These are phyloP conservation scores for Turnera subulata DNA, from an alignment of 345 rosid species.

Conservation along the genomic window DNA sequence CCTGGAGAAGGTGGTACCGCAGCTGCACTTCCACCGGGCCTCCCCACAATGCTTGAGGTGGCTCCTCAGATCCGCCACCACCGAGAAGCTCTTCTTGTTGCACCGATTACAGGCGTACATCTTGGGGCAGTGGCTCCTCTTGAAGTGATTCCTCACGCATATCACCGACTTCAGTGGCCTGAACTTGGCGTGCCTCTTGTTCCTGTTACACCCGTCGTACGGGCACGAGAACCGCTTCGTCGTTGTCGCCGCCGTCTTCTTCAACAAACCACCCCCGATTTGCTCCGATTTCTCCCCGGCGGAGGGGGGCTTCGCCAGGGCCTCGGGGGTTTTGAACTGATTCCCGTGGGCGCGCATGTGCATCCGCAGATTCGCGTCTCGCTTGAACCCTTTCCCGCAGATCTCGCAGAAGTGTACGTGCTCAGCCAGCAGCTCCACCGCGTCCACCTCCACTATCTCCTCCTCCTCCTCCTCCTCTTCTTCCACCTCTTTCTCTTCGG, in stretches of 20 bases:
- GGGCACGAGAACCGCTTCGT: conserved; percentile 60
- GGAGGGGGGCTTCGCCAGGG: conserved; percentile 40
- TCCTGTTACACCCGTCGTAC: conserved; percentile 54
- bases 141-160: conserved; percentile 67
- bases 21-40: conserved; percentile 59
- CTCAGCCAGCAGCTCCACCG: conserved; percentile 60
- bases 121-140: conserved; percentile 81
- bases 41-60: conserved; percentile 67
- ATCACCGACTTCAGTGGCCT: conserved; percentile 55
- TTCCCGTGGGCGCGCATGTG: conserved; percentile 82
- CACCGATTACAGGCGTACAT: conserved; percentile 55
- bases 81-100: conserved; percentile 57
- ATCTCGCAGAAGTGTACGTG: conserved; percentile 65
- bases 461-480: conserved; percentile 22
- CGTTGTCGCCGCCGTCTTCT: not conserved
- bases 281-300: not conserved
- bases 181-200: conserved; percentile 50
- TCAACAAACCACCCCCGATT: not conserved
- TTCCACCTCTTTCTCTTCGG: conserved; percentile 1
- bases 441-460: conserved; percentile 48
- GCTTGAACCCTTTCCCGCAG: conserved; percentile 74
- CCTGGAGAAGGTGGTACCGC: conserved; percentile 65
- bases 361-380: conserved; percentile 74
- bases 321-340: conserved; percentile 61
- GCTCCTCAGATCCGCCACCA: conserved; percentile 58